Evolutionary conservation across 2,329 filamentous ascomycete species (phyloP).

Genomic region (Fusarium luffae): DNA sequence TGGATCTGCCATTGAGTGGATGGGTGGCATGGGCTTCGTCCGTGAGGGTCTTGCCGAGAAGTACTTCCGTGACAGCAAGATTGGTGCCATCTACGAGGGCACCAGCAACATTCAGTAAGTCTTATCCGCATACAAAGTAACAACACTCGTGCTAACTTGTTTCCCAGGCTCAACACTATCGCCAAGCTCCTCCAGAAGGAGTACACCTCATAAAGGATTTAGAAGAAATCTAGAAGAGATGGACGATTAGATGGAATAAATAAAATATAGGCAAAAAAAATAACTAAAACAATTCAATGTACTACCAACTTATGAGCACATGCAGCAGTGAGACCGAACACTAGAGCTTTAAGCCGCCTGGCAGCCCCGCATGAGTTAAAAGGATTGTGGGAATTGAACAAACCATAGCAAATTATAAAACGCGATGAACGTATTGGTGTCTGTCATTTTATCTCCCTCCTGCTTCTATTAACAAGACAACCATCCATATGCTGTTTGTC

Average conservation of each 20-base stretch:
- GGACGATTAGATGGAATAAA: conserved; percentile 11
- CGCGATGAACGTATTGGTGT: not conserved
- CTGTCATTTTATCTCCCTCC: conserved; percentile 15
- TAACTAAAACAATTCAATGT: conserved; percentile 12
- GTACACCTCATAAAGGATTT: conserved; percentile 58
- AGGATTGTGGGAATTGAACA: not conserved
- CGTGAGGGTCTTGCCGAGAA: conserved; percentile 97
- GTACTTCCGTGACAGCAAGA: conserved; percentile 98
- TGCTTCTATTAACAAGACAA: conserved; percentile 43
- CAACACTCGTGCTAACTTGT: conserved; percentile 28
- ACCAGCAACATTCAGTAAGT: conserved; percentile 79
- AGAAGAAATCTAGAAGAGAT: conserved; percentile 21
- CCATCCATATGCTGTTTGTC: conserved; percentile 32
- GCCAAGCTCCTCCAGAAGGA: conserved; percentile 72
- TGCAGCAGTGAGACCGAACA: not conserved
- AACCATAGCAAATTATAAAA: too few relatives aligned
- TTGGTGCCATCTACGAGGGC: conserved; percentile 96
- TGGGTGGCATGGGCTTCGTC: conserved; percentile 99
- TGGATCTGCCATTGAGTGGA: conserved; percentile 93
- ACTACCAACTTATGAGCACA: too few relatives aligned
- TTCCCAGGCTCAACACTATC: conserved; percentile 69
- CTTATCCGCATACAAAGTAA: not conserved
- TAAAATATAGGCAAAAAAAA: conserved; percentile 32
- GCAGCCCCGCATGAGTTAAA: too few relatives aligned
- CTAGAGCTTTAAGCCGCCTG: not conserved